These are phyloP conservation scores for Exophiala xenobiotica DNA, from an alignment of 2,329 filamentous ascomycete genomes.

Conservation along the genomic window DNA sequence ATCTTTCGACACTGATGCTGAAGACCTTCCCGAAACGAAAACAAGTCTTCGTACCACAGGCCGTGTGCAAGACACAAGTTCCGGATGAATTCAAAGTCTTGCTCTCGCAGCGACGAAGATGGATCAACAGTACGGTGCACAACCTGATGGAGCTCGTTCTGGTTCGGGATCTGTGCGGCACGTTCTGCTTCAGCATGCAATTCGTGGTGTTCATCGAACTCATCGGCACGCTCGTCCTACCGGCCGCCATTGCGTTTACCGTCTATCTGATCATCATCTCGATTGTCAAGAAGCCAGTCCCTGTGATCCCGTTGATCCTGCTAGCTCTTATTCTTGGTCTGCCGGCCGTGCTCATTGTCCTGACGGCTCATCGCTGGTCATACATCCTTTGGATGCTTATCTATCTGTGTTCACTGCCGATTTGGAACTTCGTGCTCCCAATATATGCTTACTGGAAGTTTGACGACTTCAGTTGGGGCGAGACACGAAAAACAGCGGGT, in stretches of 20 bases:
- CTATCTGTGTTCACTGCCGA: constrained; percentile 85
- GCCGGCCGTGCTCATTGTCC: constrained; percentile 83
- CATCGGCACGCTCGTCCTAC: constrained; percentile 88
- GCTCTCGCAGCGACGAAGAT: constrained; percentile 89
- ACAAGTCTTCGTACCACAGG: constrained; percentile 96
- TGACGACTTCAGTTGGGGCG: constrained; percentile 98
- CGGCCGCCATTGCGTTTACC: constrained; percentile 94
- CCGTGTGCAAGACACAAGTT: constrained; percentile 97
- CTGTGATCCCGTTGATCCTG: constrained; percentile 86
- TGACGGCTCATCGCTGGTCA: constrained; percentile 88
- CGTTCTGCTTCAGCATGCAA: constrained; percentile 99
- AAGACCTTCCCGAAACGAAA: constrained; percentile 99
- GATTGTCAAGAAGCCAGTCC: constrained; percentile 72
- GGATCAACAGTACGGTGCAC: constrained; percentile 99
- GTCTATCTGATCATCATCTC: constrained; percentile 91
- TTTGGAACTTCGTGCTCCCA: constrained; percentile 97
- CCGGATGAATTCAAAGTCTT: constrained; percentile 90
- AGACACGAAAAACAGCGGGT: constrained; percentile 91
- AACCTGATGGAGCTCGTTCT: constrained; percentile 97
- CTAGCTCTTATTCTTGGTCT: constrained; percentile 89
- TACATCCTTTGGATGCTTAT: constrained; percentile 98
- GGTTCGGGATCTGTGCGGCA: constrained; percentile 93
- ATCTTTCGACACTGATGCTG: constrained; percentile 94
- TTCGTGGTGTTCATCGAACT: constrained; percentile 96
- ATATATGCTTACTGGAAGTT: constrained; percentile 99